These are phyloP conservation scores for Rostrohypoxylon terebratum DNA, from an alignment of 495 filamentous ascomycete genomes.

Conservation along the genomic window DNA sequence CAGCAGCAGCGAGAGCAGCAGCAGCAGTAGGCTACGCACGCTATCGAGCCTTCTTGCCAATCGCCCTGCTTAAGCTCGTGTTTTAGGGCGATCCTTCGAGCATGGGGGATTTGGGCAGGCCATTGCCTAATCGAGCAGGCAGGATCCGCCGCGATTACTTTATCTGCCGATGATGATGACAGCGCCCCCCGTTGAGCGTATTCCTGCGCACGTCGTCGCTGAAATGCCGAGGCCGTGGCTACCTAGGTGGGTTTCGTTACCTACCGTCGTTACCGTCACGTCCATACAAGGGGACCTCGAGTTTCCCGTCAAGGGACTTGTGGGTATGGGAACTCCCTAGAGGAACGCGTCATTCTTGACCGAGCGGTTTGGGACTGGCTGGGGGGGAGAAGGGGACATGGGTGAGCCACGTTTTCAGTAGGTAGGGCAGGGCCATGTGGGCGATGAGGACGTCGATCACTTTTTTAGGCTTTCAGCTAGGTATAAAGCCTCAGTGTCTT, in stretches of 20 bases:
- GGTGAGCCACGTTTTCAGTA: background rate
- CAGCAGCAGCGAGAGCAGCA: too few relatives aligned
- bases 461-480: background rate
- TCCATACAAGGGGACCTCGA: background rate
- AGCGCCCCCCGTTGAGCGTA: background rate
- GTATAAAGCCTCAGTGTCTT: background rate
- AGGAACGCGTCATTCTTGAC: background rate
- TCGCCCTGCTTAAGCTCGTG: background rate
- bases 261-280: slow-evolving; percentile 6
- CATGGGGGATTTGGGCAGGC: background rate
- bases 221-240: background rate
- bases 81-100: slow-evolving; percentile 5
- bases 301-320: background rate
- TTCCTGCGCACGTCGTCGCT: background rate
- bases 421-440: background rate
- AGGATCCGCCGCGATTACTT: slow-evolving; percentile 4
- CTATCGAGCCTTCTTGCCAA: background rate
- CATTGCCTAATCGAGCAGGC: slow-evolving; percentile 3
- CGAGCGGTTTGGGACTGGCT: background rate
- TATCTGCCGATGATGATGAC: background rate
- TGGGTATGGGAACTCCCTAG: background rate
- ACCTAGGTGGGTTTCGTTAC: background rate
- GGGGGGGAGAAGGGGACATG: background rate
- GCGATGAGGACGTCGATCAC: background rate
- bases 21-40: background rate